These are phyloP conservation scores for Candida fluviatilis DNA, from an alignment of 805 yeast species.

Conservation along the genomic window DNA sequence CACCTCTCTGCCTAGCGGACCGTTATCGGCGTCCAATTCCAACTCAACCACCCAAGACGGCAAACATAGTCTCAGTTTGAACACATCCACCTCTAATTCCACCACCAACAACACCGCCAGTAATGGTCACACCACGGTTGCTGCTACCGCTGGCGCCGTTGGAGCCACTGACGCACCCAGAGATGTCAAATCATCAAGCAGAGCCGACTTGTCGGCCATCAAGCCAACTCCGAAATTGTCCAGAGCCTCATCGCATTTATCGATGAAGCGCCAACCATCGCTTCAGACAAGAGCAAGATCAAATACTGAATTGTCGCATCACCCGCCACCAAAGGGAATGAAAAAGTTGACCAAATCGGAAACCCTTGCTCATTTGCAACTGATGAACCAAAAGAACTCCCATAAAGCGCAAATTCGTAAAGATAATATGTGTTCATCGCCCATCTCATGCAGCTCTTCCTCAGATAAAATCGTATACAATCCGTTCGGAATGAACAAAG, in stretches of 20 bases:
- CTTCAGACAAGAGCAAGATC: conserved; percentile 1
- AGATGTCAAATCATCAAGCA: not conserved
- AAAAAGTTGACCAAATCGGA: conserved; percentile 27
- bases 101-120: too few species aligned
- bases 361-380: conserved; percentile 35
- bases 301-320: conserved; percentile 2
- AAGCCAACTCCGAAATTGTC: not conserved
- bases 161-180: not conserved
- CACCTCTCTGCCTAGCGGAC: too few species aligned
- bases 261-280: conserved; percentile 1
- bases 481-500: conserved; percentile 55
- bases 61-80: too few species aligned
- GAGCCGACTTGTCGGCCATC: not conserved
- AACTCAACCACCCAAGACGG: too few species aligned
- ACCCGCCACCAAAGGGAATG: conserved; percentile 6
- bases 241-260: conserved; percentile 3
- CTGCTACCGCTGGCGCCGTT: too few species aligned
- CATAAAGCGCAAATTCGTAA: conserved; percentile 14
- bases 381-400: conserved; percentile 26
- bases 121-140: too few species aligned
- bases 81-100: too few species aligned
- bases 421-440: conserved; percentile 1
- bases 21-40: not conserved
- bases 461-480: conserved; percentile 52
- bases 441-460: conserved; percentile 4